A percentile compares a stretch with the other conserved stretches of the same genome.
Conservation (phyloP, 495 filamentous ascomycete species). For the Aspergillus bertholletiae region DNA sequence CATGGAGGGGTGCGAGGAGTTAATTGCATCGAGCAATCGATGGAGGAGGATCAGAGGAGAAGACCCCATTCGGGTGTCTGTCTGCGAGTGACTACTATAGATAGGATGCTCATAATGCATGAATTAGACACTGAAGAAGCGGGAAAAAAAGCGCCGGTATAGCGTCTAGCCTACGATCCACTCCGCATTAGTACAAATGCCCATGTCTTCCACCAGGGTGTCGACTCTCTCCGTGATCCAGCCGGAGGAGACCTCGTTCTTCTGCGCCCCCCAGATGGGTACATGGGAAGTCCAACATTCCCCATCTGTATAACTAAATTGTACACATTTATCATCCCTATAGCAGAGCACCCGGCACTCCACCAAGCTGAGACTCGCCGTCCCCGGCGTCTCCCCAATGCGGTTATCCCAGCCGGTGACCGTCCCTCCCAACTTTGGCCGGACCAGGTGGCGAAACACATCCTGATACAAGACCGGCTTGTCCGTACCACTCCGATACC, state of each 20-base stretch:
- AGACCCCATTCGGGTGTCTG: slow-evolving; percentile 1
- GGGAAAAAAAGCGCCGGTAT: neutral
- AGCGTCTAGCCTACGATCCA: neutral
- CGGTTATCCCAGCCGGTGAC: slow-evolving; percentile 30
- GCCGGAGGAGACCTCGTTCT: slow-evolving; percentile 18
- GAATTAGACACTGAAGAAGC: neutral
- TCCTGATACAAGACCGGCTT: slow-evolving; percentile 12
- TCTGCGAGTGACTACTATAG: neutral
- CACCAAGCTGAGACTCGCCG: slow-evolving; percentile 10
- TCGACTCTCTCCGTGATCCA: slow-evolving; percentile 32
- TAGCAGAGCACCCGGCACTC: slow-evolving; percentile 37
- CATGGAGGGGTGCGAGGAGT: slow-evolving; percentile 8
- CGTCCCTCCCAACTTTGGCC: slow-evolving; percentile 8
- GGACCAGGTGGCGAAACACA: slow-evolving; percentile 6
- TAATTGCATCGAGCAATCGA: slow-evolving; percentile 16
- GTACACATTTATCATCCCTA: slow-evolving; percentile 30
- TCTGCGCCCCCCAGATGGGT: slow-evolving; percentile 13
- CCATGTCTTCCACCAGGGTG: slow-evolving; percentile 11
- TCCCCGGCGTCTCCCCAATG: slow-evolving; percentile 9
- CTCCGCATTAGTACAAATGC: neutral
- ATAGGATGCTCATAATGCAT: neutral
- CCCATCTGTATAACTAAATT: slow-evolving; percentile 31
- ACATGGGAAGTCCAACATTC: slow-evolving; percentile 27
- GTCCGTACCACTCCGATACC: slow-evolving; percentile 20
- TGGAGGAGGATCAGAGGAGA: slow-evolving; percentile 10